Conservation (phyloP, 768 basidiomycete genomes). For the Mycena vitilis region DNA sequence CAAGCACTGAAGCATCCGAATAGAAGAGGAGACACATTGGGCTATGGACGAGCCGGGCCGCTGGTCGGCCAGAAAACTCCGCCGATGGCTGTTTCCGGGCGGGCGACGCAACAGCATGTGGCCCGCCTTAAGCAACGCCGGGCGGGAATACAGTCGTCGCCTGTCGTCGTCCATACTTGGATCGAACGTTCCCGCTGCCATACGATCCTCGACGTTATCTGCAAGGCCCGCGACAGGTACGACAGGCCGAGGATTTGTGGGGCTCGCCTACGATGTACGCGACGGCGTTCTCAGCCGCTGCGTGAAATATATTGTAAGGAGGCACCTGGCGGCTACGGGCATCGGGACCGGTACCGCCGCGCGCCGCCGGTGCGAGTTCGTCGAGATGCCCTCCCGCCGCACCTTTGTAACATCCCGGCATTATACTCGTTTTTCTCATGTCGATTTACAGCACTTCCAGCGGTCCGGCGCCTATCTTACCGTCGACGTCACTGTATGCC, state of each 20-base stretch:
- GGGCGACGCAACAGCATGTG: too few relatives aligned
- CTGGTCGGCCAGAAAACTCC: too few relatives aligned
- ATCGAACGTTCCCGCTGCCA: background rate
- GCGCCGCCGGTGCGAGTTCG: background rate
- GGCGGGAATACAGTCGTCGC: too few relatives aligned
- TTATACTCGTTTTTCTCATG: background rate
- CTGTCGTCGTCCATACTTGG: too few relatives aligned
- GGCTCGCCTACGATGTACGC: background rate
- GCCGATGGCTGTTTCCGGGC: too few relatives aligned
- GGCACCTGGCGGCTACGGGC: too few relatives aligned
- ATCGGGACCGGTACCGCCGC: background rate
- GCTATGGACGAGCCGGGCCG: too few relatives aligned
- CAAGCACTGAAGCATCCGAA: too few relatives aligned
- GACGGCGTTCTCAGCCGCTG: too few relatives aligned
- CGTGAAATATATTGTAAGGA: too few relatives aligned
- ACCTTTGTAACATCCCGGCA: background rate
- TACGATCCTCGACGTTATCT: background rate
- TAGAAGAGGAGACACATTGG: too few relatives aligned
- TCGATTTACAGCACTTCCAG: too few relatives aligned
- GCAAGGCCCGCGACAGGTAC: background rate
- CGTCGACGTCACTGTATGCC: background rate
- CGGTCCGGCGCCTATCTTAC: background rate
- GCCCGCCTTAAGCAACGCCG: background rate
- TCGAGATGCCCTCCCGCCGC: background rate
- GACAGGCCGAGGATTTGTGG: slow-evolving; percentile 4